Base-by-base conservation (phyloP, 225 moss, liverwort and hornwort species). In the Physcomitrium patens region DNA sequence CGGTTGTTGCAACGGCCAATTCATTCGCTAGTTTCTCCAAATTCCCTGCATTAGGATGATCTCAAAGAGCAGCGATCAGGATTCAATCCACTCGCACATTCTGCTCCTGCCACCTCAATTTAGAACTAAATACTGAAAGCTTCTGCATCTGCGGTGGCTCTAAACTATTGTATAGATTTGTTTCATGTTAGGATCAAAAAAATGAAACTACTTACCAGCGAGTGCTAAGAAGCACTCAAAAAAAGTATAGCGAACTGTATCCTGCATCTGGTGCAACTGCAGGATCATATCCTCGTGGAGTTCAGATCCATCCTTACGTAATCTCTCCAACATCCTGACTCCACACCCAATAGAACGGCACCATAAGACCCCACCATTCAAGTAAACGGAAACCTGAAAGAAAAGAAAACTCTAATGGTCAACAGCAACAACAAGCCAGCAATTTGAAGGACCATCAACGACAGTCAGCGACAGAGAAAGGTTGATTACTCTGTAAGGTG, bases 141-240 rank as follows among this genome's bases (percentile, higher is more conserved):
- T 37, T 37, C 31, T 3, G 31, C 31, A 37, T 37, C 31, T 37
- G 31, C 31, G 2, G 7, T 37, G 2, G 31, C 31, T 37, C 31
- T 37, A 37, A 37, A 1, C 7, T 37, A 7, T 37, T 37, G 31
- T 37, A 37, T 37, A 37, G 24, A 37, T 37, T 37, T 24, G 18
- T 37, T 46, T 58, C 31, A 47, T 26, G 57, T 23, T 8, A 58
- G n/a, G 75, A 37, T 37, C 31, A 37, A 37, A 1, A n/a, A 60
- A 65, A 8, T 13, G 13, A 26, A 3, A 70, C 49, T 14, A 60
- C 81, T 64, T 75, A 91, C 92, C 94, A 52, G 93, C 83, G 56
- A 99, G 86, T 62, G 94, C 93, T 75, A 94, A 86, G 74, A 93
- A 99, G 65, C 97, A 99, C 61, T 99, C 97, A 37, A 95, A 86